Percentiles rank a stretch among this genome's conserved stretches.
phyloP scores from a whole-genome alignment of 2,329 filamentous ascomycete genomes.

The Sporothrix curviconia region DNA sequence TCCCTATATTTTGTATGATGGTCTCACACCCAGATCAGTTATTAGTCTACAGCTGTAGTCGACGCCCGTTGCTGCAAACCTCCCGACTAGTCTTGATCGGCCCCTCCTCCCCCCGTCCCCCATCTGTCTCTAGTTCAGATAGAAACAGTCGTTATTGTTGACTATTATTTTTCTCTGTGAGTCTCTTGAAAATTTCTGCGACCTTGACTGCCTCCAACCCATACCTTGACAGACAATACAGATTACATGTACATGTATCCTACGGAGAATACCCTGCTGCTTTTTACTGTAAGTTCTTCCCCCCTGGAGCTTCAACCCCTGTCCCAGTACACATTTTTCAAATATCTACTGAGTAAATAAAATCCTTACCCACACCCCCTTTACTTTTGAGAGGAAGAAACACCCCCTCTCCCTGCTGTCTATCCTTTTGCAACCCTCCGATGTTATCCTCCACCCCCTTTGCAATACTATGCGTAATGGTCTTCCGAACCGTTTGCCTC shows the following conservation, averaged over 20 bases:
- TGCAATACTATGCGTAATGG: too few relatives aligned
- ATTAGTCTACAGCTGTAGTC: neutral
- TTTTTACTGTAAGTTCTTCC: neutral
- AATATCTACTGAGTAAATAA: too few relatives aligned
- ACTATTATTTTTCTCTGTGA: too few relatives aligned
- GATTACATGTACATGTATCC: too few relatives aligned
- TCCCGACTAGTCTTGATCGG: conserved; percentile 1
- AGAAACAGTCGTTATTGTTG: too few relatives aligned
- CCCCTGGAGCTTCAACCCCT: conserved; percentile 1
- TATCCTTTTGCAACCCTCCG: too few relatives aligned
- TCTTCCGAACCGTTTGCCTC: too few relatives aligned
- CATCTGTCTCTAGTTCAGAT: conserved; percentile 1
- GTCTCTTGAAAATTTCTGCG: too few relatives aligned
- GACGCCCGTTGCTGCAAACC: conserved; percentile 10
- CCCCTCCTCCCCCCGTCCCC: conserved; percentile 3
- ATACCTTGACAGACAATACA: too few relatives aligned
- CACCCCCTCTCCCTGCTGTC: conserved; percentile 5
- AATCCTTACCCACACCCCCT: neutral
- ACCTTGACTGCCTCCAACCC: too few relatives aligned
- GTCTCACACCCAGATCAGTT: neutral
- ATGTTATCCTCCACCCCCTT: too few relatives aligned
- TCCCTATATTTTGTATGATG: neutral
- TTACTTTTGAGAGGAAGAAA: neutral
- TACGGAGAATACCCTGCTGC: neutral
- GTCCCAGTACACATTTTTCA: neutral